Evolutionary conservation across 2,329 filamentous ascomycete genomes (phyloP), one percentile per base, ranked within the genome.

Genomic region (Madurella fahalii): DNA sequence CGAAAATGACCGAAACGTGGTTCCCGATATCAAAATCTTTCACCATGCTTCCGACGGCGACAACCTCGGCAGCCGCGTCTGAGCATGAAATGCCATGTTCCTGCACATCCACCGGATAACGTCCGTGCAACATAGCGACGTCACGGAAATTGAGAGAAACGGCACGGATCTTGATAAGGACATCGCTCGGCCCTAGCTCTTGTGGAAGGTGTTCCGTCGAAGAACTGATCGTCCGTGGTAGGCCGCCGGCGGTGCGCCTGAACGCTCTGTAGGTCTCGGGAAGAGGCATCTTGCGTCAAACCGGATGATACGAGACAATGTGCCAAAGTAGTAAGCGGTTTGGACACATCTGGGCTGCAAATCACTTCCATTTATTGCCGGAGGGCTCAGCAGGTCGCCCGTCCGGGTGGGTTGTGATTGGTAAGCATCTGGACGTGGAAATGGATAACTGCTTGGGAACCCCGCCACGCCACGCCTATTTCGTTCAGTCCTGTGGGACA

Each of bases 121-220:
- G 52, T 5, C 64, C 65, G 50, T 63, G 50, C n/a, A 66, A 48
- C 59, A 67, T 66, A 15, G 39, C 59, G 1, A 63, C 59, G n/a
- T 67, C 65, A 17, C 65, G 61, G 54, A 61, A 65, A 54, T 62
- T 63, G 54, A 66, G 63, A 3, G 61, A 61, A 46, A 64, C 60
- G 41, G 62, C 56, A 12, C 56, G 59, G 47, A 61, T 60, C 40
- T 55, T 49, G 54, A 65, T 11, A 45, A 63, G 53, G 16, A 63
- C 58, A 9, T 61, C 50, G 20, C 53, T 50, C 17, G 60, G 47
- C 9, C 49, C 41, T 4, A 60, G 52, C 8, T 41, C 40, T 2
- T 18, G 44, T n/a, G 47, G 46, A 12, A 56, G 43, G 4, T 39
- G 43, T 25, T 54, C 51, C 1, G 55, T 57, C 18, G 51, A 47